Evolutionary conservation across 129 eudicot genomes (phyloP).

Genomic region (Erigeron canadensis): DNA sequence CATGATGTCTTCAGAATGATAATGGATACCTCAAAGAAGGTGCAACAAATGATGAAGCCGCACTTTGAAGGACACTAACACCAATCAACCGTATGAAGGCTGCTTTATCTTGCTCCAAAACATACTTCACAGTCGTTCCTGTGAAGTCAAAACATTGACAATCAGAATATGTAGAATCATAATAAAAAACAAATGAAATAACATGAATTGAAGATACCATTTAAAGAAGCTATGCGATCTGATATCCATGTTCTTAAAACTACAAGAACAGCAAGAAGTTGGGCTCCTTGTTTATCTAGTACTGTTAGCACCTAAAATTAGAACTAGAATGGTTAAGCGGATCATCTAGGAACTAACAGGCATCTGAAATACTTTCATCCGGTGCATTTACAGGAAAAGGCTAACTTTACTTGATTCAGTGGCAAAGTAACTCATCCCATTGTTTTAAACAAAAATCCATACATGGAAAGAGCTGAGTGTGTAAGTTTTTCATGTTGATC

Average conservation of each 20-base stretch:
- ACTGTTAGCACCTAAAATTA: slow-evolving; percentile 84
- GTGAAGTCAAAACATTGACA: slow-evolving; percentile 20
- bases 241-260: slow-evolving; percentile 92
- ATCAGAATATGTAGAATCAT: not conserved
- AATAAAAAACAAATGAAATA: not conserved
- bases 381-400: slow-evolving; percentile 10
- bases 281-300: slow-evolving; percentile 94
- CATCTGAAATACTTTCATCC: not conserved
- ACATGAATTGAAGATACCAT: slow-evolving; percentile 47
- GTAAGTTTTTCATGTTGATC: not conserved
- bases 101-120: slow-evolving; percentile 93
- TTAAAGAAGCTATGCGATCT: slow-evolving; percentile 96
- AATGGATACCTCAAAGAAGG: slow-evolving; percentile 85
- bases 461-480: not conserved
- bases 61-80: slow-evolving; percentile 92
- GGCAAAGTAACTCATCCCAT: not conserved
- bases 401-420: not conserved
- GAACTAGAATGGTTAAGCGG: slow-evolving; percentile 29
- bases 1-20: slow-evolving; percentile 4
- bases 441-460: slow-evolving; percentile 1
- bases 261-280: slow-evolving; percentile 82
- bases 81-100: slow-evolving; percentile 86
- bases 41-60: slow-evolving; percentile 95
- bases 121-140: slow-evolving; percentile 97
- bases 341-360: slow-evolving; percentile 11